These are phyloP conservation scores for Nissolia schottii DNA, from an alignment of 306 rosid species.

Conservation along the genomic window DNA sequence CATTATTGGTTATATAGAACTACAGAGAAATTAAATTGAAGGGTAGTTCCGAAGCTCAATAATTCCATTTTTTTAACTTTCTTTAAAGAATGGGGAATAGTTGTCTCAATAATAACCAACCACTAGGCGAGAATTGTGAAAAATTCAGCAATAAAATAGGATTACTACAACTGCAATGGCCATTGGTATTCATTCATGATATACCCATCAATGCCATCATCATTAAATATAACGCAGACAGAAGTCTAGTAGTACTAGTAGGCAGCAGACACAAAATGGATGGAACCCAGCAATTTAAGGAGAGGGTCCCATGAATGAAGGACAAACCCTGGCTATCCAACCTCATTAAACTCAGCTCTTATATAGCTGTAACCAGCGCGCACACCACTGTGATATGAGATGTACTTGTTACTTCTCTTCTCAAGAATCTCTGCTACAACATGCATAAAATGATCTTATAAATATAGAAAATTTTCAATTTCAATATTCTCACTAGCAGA, in stretches of 20 bases:
- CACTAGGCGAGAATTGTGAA: conserved; percentile 1
- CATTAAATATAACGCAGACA: conserved; percentile 9
- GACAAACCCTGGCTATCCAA: conserved; percentile 28
- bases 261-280: not conserved
- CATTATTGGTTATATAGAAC: not conserved
- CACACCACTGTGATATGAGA: not conserved
- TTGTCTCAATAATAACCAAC: conserved; percentile 7
- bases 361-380: conserved; percentile 35
- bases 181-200: not conserved
- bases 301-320: conserved; percentile 28
- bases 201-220: conserved; percentile 14
- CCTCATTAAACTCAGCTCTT: conserved; percentile 32
- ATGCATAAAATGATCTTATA: not conserved
- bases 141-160: not conserved
- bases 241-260: not conserved
- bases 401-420: conserved; percentile 7
- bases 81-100: not conserved
- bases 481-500: not conserved
- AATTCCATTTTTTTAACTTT: conserved; percentile 10
- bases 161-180: not conserved
- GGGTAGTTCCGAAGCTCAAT: not conserved
- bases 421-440: conserved; percentile 9
- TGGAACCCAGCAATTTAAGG: conserved; percentile 23
- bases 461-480: not conserved
- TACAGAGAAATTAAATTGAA: not conserved